Evolutionary conservation across 139 green algal genomes (phyloP), one percentile per base, ranked within the genome.

Genomic region (Picochlorum sp.): DNA sequence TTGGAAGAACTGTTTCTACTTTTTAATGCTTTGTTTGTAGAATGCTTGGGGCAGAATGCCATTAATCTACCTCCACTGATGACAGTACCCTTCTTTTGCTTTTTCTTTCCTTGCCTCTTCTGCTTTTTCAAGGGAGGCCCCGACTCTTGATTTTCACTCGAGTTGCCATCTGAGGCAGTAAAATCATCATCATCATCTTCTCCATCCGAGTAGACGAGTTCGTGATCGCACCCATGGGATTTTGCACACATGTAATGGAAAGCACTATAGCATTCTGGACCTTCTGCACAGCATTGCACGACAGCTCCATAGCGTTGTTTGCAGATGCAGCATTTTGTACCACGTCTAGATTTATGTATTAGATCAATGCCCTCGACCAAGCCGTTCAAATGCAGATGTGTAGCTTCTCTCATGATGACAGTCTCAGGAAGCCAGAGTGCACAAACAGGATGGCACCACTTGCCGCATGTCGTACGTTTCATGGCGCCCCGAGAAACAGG

Each of bases 171-270:
- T 26, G 21, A 16, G 13, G 21, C 6, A 34, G 7, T 8, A 28
- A 16, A 31, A 18, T 57, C 49, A 18, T 57, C 49, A 4, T 61
- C 62, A 24, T 50, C 71, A 8, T 74, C 49, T 26, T 72, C 66
- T 21, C 66, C 57, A 23, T 77, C 66, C 30, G 50, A 69, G 49
- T 64, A 28, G 20, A 37, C 58, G 6, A 51, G 24, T 37, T 71
- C 68, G 26, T 55, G 54, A 60, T 82, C 72, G 1, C 64, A 66
- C 0, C 83, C 82, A 2, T 76, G 76, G 14, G 14, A 47, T 2
- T 71, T 66, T 1, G 85, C 87, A 56, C 88, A 96, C 44, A 90
- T 77, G 10, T 77, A 73, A 65, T 96, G 89, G 78, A 87, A 94
- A 13, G 83, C 65, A 4, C 63, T 57, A 54, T 77, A 86, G 75